Percentiles rank a stretch among this genome's conserved stretches.
These are phyloP conservation scores for Mesostigma viride DNA, from an alignment of 139 green algal genomes.

Conservation along the genomic window DNA sequence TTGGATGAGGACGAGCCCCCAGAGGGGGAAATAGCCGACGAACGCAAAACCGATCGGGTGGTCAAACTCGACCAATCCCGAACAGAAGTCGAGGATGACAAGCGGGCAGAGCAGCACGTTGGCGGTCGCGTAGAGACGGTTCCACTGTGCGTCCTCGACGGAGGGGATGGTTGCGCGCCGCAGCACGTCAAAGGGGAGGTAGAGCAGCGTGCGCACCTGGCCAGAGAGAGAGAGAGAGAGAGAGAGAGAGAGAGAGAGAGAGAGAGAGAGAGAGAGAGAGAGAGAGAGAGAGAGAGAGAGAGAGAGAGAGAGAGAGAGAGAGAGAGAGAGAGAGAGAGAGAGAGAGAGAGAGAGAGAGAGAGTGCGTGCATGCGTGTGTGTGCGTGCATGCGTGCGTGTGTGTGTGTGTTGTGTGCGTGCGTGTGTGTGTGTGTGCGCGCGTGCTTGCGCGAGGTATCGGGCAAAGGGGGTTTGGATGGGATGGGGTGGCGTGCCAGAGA, in stretches of 20 bases:
- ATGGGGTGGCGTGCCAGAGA: too few relatives aligned
- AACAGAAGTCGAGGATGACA: conserved; percentile 8
- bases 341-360: neutral
- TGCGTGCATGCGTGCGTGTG: too few relatives aligned
- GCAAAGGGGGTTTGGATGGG: too few relatives aligned
- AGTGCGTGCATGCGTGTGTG: too few relatives aligned
- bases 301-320: neutral
- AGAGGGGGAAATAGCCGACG: neutral
- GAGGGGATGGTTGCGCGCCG: conserved; percentile 27
- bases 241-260: neutral
- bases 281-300: neutral
- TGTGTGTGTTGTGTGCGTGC: too few relatives aligned
- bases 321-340: neutral
- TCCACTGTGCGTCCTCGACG: conserved; percentile 6
- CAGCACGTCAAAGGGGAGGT: conserved; percentile 12
- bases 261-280: neutral
- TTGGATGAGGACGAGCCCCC: conserved; percentile 9
- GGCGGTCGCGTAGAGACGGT: conserved; percentile 13
- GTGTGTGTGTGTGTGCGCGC: too few relatives aligned
- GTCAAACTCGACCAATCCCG: too few relatives aligned
- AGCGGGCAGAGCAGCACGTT: conserved; percentile 26
- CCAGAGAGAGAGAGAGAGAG: neutral
- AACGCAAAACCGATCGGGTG: too few relatives aligned
- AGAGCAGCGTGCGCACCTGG: conserved; percentile 3
- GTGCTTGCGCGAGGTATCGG: too few relatives aligned